Percentiles rank a stretch among this genome's conserved stretches.
Evolutionary conservation across 768 basidiomycete species (phyloP).

Genomic region (Boletus tomentosulus): DNA sequence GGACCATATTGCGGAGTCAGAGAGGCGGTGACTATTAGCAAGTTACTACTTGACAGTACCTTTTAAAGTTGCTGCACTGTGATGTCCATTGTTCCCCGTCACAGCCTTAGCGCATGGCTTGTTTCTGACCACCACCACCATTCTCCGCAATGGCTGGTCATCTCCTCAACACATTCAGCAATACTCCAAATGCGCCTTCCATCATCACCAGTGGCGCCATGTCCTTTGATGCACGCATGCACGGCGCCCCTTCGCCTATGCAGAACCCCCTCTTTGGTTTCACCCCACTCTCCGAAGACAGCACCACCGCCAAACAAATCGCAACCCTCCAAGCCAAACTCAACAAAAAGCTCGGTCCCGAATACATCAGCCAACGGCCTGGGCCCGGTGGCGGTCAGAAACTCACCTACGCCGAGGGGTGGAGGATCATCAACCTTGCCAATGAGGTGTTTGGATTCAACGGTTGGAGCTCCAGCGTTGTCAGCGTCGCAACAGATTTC

Average conservation of each 20-base stretch:
- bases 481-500: slow-evolving; percentile 73
- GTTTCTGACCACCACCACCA: slow-evolving; percentile 10
- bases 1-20: too few species aligned
- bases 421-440: slow-evolving; percentile 96
- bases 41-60: too few species aligned
- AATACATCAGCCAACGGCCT: slow-evolving; percentile 84
- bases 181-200: slow-evolving; percentile 8
- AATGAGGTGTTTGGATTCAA: slow-evolving; percentile 99
- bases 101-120: slow-evolving; percentile 3
- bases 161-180: slow-evolving; percentile 44
- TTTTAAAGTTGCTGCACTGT: too few species aligned
- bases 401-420: slow-evolving; percentile 92
- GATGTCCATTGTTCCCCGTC: too few species aligned
- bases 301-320: slow-evolving; percentile 50
- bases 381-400: slow-evolving; percentile 86
- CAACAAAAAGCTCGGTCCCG: slow-evolving; percentile 87
- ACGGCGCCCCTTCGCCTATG: slow-evolving; percentile 29
- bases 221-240: slow-evolving; percentile 59
- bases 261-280: slow-evolving; percentile 1
- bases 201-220: slow-evolving; percentile 48
- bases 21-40: too few species aligned
- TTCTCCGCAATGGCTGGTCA: slow-evolving; percentile 52
- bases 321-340: slow-evolving; percentile 77
- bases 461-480: slow-evolving; percentile 84
- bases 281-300: slow-evolving; percentile 48